These are phyloP conservation scores for Piloderma croceum DNA, from an alignment of 768 basidiomycete species.

Conservation along the genomic window DNA sequence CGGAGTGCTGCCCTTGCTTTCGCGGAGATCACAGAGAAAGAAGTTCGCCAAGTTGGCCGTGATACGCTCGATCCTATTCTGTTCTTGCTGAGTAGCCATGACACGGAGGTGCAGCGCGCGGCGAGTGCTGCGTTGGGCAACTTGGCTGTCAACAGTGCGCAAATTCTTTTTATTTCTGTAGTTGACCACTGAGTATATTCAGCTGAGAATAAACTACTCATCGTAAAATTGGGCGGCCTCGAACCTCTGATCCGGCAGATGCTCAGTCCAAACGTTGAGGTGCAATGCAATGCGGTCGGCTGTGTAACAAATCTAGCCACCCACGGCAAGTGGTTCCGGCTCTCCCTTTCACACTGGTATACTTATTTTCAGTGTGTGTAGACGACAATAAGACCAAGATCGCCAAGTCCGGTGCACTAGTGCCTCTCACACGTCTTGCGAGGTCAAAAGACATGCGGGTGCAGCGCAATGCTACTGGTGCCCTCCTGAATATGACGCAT, in stretches of 20 bases:
- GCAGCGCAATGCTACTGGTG: slow-evolving; percentile 97
- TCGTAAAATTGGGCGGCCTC: slow-evolving; percentile 94
- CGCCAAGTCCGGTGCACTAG: slow-evolving; percentile 97
- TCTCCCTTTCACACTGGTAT: slow-evolving; percentile 7
- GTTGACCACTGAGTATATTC: slow-evolving; percentile 12
- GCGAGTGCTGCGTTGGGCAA: slow-evolving; percentile 97
- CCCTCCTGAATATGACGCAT: slow-evolving; percentile 98
- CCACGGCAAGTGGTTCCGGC: slow-evolving; percentile 61
- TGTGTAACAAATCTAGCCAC: slow-evolving; percentile 99
- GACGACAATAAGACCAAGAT: slow-evolving; percentile 99
- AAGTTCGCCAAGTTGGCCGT: slow-evolving; percentile 91
- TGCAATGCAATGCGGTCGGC: slow-evolving; percentile 98
- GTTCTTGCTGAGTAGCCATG: slow-evolving; percentile 94
- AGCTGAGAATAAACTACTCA: slow-evolving; percentile 99
- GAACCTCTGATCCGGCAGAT: slow-evolving; percentile 98
- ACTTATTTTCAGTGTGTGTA: slow-evolving; percentile 30
- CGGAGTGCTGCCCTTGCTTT: slow-evolving; percentile 96
- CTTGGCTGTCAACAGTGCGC: slow-evolving; percentile 94
- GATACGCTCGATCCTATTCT: slow-evolving; percentile 98
- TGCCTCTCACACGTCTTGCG: slow-evolving; percentile 91
- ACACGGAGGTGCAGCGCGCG: slow-evolving; percentile 97
- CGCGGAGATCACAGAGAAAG: slow-evolving; percentile 99
- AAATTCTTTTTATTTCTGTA: slow-evolving; percentile 7
- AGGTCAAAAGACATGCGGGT: slow-evolving; percentile 99
- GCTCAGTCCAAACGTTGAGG: slow-evolving; percentile 98